Conservation (phyloP, 2,329 filamentous ascomycete genomes). For the Trichophyton rubrum region DNA sequence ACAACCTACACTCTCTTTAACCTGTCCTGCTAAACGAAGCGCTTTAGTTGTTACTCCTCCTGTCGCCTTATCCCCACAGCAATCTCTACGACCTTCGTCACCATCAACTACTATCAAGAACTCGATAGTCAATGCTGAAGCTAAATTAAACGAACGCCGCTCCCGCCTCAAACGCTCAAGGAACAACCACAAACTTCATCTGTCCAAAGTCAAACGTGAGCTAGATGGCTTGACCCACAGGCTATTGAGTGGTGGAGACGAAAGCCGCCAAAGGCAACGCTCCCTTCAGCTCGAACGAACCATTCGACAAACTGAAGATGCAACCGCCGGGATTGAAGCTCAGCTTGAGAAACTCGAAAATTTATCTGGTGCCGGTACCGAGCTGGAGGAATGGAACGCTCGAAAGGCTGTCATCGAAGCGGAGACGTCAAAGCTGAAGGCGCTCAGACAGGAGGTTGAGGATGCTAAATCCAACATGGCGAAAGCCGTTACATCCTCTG, state of each 20-base stretch:
- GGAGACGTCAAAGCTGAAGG: constrained; percentile 40
- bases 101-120: constrained; percentile 53
- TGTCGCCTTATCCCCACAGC: constrained; percentile 40
- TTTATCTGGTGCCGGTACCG: constrained; percentile 40
- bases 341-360: constrained; percentile 45
- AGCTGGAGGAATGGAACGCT: constrained; percentile 40
- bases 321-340: constrained; percentile 41
- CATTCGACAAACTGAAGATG: constrained; percentile 51
- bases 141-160: constrained; percentile 47
- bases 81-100: constrained; percentile 49
- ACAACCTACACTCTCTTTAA: neutral
- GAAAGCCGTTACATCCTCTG: constrained; percentile 40
- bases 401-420: constrained; percentile 44
- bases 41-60: constrained; percentile 20
- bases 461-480: constrained; percentile 40
- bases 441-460: constrained; percentile 40
- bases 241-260: constrained; percentile 47
- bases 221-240: constrained; percentile 47
- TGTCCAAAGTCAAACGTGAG: constrained; percentile 49
- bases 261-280: constrained; percentile 50
- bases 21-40: constrained; percentile 4
- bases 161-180: constrained; percentile 47
- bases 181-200: constrained; percentile 48
- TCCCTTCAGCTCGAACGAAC: constrained; percentile 50
- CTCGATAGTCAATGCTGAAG: constrained; percentile 50